Percentiles rank a stretch among this genome's conserved stretches.
These are phyloP conservation scores for Capronia epimyces DNA, from an alignment of 2,329 filamentous ascomycete genomes.

Conservation along the genomic window DNA sequence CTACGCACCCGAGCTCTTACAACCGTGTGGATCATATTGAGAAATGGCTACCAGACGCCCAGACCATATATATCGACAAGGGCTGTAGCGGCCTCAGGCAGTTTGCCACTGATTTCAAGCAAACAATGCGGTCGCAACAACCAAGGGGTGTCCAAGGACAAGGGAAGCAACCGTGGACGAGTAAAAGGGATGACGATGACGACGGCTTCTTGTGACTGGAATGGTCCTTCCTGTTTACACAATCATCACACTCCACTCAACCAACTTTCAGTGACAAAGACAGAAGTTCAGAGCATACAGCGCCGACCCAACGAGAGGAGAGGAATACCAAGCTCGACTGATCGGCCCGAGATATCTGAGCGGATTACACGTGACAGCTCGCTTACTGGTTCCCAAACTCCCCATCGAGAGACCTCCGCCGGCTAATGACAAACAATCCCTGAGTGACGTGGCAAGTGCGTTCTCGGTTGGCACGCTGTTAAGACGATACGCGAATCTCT, in stretches of 20 bases:
- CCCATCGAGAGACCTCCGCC: no score
- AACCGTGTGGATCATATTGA: constrained; percentile 53
- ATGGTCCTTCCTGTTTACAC: background rate
- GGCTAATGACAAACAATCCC: background rate
- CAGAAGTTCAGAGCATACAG: background rate
- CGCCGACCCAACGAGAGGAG: background rate
- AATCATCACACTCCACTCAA: constrained; percentile 2
- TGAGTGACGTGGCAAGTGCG: constrained; percentile 2
- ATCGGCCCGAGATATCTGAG: background rate
- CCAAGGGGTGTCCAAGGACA: background rate
- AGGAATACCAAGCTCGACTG: background rate
- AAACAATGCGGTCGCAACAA: constrained; percentile 6
- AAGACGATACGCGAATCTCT: background rate
- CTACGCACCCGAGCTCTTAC: constrained; percentile 54
- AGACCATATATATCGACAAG: constrained; percentile 37
- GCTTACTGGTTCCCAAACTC: background rate
- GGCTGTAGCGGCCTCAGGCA: constrained; percentile 34
- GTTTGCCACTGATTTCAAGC: constrained; percentile 15
- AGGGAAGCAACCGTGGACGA: constrained; percentile 2
- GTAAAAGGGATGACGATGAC: constrained; percentile 10
- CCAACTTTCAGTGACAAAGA: background rate
- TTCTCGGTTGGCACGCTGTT: background rate
- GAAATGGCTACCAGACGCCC: constrained; percentile 44
- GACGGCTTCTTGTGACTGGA: constrained; percentile 16
- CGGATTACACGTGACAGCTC: background rate